Conservation (phyloP, 2,329 filamentous ascomycete species). For the Pseudopyrenochaeta lycopersici region DNA sequence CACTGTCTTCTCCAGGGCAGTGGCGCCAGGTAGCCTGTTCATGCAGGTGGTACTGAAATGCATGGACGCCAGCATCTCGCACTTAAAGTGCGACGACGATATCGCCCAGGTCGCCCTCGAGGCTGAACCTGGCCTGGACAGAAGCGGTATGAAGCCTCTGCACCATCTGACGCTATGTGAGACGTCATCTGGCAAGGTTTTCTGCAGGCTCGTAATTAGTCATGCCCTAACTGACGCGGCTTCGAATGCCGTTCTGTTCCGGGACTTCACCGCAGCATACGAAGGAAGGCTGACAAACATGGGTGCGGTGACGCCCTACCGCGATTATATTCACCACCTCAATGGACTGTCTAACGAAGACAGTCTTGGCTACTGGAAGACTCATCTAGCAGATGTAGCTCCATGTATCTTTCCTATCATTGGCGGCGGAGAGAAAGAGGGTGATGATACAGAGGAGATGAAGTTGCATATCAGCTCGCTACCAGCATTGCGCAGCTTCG, state of each 20-base stretch:
- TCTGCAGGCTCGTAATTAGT: slow-evolving; percentile 26
- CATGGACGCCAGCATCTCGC: not conserved
- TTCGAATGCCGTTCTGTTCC: slow-evolving; percentile 19
- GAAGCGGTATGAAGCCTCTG: not conserved
- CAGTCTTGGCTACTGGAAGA: not conserved
- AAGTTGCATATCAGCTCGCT: no score
- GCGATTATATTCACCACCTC: slow-evolving; percentile 24
- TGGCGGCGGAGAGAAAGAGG: no score
- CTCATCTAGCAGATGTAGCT: not conserved
- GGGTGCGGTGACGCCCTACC: slow-evolving; percentile 14
- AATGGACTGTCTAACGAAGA: slow-evolving; percentile 18
- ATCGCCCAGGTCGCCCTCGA: not conserved
- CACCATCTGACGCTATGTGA: slow-evolving; percentile 24
- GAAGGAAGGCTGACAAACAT: slow-evolving; percentile 14
- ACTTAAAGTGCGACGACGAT: not conserved
- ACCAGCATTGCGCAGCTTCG: slow-evolving; percentile 11
- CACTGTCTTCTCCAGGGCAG: slow-evolving; percentile 24
- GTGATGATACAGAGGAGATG: not conserved
- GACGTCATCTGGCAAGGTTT: slow-evolving; percentile 4
- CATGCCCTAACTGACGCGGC: slow-evolving; percentile 30
- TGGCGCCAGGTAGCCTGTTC: slow-evolving; percentile 13
- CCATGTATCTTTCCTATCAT: no score
- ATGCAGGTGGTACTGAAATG: slow-evolving; percentile 22
- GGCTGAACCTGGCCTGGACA: not conserved
- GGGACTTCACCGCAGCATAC: slow-evolving; percentile 24